phyloP scores from a whole-genome alignment of 768 basidiomycete species.

The Pulveroboletus sp. region DNA sequence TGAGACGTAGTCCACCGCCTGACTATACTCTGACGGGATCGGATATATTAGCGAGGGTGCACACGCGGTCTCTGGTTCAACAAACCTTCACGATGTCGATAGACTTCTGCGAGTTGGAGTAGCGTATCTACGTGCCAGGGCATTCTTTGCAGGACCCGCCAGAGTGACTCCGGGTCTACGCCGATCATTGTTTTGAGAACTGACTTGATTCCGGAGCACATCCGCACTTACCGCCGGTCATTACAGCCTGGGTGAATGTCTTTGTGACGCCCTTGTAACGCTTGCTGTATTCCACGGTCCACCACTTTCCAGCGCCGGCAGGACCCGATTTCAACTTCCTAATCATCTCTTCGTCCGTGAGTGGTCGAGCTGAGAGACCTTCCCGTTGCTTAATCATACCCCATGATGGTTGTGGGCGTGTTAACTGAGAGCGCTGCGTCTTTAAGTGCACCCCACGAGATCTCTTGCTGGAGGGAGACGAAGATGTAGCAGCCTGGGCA shows the following conservation, averaged over 20 bases:
- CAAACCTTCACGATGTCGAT: constrained; percentile 78
- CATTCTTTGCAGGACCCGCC: constrained; percentile 64
- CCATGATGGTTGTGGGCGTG: constrained; percentile 73
- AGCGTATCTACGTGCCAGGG: constrained; percentile 95
- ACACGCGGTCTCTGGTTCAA: background rate
- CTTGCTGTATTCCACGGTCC: constrained; percentile 83
- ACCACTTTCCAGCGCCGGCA: constrained; percentile 67
- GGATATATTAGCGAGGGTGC: background rate
- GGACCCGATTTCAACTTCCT: constrained; percentile 41
- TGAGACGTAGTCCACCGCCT: constrained; percentile 84
- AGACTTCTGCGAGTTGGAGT: constrained; percentile 25
- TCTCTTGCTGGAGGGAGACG: constrained; percentile 33
- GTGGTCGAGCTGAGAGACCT: constrained; percentile 61
- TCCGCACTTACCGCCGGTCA: constrained; percentile 64
- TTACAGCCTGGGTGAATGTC: constrained; percentile 76
- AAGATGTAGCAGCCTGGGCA: constrained; percentile 37
- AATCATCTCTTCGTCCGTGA: constrained; percentile 51
- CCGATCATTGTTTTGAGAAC: background rate
- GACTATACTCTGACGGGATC: constrained; percentile 60
- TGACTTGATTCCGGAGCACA: background rate
- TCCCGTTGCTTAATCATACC: constrained; percentile 64
- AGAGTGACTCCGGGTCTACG: constrained; percentile 77
- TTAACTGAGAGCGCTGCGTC: constrained; percentile 61
- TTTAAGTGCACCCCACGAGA: constrained; percentile 36
- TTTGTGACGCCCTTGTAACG: constrained; percentile 78